These are phyloP conservation scores for Elaeis oleifera DNA, from an alignment of 202 grass and related monocot genomes.

Conservation along the genomic window DNA sequence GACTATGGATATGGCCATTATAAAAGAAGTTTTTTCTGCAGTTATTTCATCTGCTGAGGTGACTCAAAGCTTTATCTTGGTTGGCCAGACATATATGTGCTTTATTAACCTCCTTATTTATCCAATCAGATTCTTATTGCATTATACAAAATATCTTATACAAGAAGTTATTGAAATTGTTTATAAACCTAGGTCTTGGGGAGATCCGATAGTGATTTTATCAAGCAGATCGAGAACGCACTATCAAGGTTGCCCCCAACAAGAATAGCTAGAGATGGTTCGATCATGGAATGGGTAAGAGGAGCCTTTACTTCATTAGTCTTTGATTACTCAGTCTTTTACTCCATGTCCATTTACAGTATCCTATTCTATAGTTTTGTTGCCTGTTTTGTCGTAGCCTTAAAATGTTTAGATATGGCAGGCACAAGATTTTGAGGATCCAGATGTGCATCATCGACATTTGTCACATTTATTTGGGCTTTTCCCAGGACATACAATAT, in stretches of 20 bases:
- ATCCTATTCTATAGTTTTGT: background rate
- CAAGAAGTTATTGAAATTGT: too few species aligned
- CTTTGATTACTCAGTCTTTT: conserved; percentile 11
- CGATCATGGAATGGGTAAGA: conserved; percentile 96
- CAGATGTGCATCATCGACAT: conserved; percentile 83
- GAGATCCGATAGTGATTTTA: conserved; percentile 47
- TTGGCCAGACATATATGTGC: too few species aligned
- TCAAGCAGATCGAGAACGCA: conserved; percentile 61
- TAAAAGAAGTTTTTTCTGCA: conserved; percentile 73
- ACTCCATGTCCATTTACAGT: background rate
- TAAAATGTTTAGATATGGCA: conserved; percentile 16
- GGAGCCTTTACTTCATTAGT: conserved; percentile 8
- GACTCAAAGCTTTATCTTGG: conserved; percentile 1
- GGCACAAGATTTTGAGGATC: conserved; percentile 74
- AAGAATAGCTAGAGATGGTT: conserved; percentile 74
- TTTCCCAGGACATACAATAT: conserved; percentile 87
- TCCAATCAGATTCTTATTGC: too few species aligned
- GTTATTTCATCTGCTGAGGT: conserved; percentile 68
- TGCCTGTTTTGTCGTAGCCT: background rate
- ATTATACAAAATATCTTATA: too few species aligned
- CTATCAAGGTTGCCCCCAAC: conserved; percentile 52
- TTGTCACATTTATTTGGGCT: conserved; percentile 93
- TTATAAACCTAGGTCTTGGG: conserved; percentile 51
- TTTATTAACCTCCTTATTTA: too few species aligned
- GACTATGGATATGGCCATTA: conserved; percentile 90